phyloP scores from a whole-genome alignment of 140 eudicot genomes.

The Stevia rebaudiana region DNA sequence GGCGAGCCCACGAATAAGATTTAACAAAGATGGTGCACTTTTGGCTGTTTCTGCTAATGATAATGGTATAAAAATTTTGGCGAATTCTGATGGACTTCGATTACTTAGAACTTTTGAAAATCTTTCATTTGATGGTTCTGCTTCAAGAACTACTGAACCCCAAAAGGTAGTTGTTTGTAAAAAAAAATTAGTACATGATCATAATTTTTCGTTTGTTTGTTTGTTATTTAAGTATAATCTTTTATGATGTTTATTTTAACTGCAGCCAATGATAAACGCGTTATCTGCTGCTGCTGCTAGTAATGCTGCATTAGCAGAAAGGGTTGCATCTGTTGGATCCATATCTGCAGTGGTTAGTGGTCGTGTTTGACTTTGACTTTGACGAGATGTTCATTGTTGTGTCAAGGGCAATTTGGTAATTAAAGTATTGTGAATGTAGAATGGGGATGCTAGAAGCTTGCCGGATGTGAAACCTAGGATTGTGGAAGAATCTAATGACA shows the following conservation, averaged over 20 bases:
- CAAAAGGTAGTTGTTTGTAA: constrained; percentile 43
- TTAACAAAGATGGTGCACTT: constrained; percentile 70
- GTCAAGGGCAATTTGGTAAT: background rate
- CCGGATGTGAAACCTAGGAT: constrained; percentile 80
- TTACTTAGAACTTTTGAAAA: constrained; percentile 58
- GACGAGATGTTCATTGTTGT: background rate
- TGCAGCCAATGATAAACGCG: constrained; percentile 56
- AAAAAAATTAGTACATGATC: background rate
- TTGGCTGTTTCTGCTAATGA: constrained; percentile 76
- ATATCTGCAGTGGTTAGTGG: constrained; percentile 69
- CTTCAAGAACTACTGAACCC: constrained; percentile 54
- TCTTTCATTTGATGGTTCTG: constrained; percentile 48
- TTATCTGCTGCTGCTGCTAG: constrained; percentile 48
- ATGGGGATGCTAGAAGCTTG: constrained; percentile 64
- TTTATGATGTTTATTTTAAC: background rate
- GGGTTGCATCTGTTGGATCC: constrained; percentile 52
- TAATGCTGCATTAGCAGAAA: constrained; percentile 60
- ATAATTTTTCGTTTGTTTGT: background rate
- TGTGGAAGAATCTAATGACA: constrained; percentile 67
- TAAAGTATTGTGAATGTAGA: constrained; percentile 32
- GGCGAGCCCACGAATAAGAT: constrained; percentile 93
- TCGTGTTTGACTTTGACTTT: constrained; percentile 31
- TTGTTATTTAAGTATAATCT: background rate
- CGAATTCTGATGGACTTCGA: constrained; percentile 68
- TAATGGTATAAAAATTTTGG: constrained; percentile 69